Base-by-base conservation (phyloP, 768 basidiomycete species). In the Amanita rimosa region DNA sequence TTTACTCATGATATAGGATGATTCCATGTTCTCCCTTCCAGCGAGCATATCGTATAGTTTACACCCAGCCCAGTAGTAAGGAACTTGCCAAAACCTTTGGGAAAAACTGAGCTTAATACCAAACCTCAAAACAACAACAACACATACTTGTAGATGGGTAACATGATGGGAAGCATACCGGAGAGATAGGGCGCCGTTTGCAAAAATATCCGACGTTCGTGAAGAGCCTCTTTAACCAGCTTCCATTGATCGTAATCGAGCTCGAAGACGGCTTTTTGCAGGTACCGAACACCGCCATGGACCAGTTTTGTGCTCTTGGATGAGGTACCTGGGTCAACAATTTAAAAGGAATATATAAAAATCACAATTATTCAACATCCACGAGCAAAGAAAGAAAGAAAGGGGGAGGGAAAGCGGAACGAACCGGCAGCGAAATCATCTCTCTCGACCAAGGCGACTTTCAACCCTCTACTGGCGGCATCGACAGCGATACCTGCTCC, bases 231-330 rank as follows among this genome's bases (percentile, higher is more conserved):
- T n/a, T 74, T 74, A 24, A 99, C 95, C 50, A 99, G 85, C 62
- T 96, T 96, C 72, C 83, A 94, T 62, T 94, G 91, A 60, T 92
- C 92, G 58, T 95, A 96, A 61, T 98, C 95, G 53, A 96, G 78
- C 58, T 95, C 94, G 58, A 94, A 78, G 31, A 97, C 76, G 3
- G 95, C 95, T 61, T 98, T 99, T 60, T 99, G 95, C 9, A 99
- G 78, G 64, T 99, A 99, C 1, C 95, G 81, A 2, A 98, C 95
- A 34, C 95, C 95, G 13, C 95, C 95, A 66, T 99, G 96, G 0
- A 99, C 95, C 46, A 99, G 83, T 63, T 99, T 98, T 1, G 96
- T 98, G 6, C 91, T 93, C 61, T 98, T 98, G 5, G 91, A 95
- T 0, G 91, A 95, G 0, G 95, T 96, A 14, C 94, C 91, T 90